These are phyloP conservation scores for Globisporangium lucens DNA, from an alignment of 352 stramenopile species.

Conservation along the genomic window DNA sequence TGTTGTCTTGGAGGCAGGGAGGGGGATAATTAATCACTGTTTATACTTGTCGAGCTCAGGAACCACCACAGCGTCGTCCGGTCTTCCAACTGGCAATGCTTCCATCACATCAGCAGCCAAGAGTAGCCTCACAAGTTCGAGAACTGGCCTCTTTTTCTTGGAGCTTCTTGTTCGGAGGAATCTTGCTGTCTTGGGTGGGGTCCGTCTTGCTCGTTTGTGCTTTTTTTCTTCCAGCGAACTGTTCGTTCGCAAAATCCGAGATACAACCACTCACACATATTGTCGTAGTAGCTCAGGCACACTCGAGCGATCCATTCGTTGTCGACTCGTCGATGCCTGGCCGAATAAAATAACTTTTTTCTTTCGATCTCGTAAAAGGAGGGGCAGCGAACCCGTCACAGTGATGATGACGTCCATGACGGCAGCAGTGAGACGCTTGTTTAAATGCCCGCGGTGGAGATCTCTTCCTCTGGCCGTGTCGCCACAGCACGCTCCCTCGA, in stretches of 20 bases:
- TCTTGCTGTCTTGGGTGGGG: neutral
- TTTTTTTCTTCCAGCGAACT: conserved; percentile 9
- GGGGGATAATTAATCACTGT: conserved; percentile 1
- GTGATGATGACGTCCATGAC: neutral
- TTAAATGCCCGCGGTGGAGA: conserved; percentile 54
- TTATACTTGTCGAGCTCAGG: conserved; percentile 5
- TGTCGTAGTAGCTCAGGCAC: conserved; percentile 7
- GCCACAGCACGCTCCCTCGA: conserved; percentile 37
- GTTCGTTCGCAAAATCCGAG: conserved; percentile 3
- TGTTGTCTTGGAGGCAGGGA: conserved; percentile 4
- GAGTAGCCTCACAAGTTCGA: neutral
- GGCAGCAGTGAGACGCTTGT: neutral
- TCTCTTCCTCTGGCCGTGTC: conserved; percentile 36
- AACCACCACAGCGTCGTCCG: neutral
- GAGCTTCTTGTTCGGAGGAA: neutral
- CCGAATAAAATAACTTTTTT: conserved; percentile 22
- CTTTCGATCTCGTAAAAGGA: conserved; percentile 3
- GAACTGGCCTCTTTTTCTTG: neutral
- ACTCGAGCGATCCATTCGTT: conserved; percentile 7
- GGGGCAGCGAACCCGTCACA: neutral
- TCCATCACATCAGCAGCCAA: neutral
- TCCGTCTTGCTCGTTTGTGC: conserved; percentile 5
- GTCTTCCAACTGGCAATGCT: neutral
- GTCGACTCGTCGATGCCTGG: conserved; percentile 7
- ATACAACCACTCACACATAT: conserved; percentile 7